Evolutionary conservation across 78 protist genomes (phyloP).

Genomic region (Tieghemostelium lacteum): DNA sequence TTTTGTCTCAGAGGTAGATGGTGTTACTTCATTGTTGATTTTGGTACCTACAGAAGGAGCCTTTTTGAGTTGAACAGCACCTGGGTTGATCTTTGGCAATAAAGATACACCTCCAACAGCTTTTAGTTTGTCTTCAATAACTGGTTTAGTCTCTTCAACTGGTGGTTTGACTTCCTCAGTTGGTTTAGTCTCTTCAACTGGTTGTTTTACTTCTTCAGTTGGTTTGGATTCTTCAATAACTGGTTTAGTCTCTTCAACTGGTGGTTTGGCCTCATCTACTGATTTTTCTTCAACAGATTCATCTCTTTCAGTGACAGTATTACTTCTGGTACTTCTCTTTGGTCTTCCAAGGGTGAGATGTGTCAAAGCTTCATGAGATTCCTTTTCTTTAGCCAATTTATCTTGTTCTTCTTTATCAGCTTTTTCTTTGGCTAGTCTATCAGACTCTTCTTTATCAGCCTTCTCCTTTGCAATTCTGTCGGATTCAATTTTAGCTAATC

Average conservation of each 20-base stretch:
- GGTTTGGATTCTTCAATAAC: background rate
- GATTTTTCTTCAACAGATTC: background rate
- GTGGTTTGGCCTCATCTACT: background rate
- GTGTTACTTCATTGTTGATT: background rate
- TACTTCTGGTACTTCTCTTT: background rate
- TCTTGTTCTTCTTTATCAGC: background rate
- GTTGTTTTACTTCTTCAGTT: conserved; percentile 13
- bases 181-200: conserved; percentile 18
- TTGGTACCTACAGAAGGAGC: conserved; percentile 1
- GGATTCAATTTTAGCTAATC: background rate
- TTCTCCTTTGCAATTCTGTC: conserved; percentile 1
- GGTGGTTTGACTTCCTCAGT: background rate
- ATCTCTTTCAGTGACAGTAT: conserved; percentile 4
- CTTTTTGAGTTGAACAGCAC: conserved; percentile 39
- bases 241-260: background rate
- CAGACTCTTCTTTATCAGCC: background rate
- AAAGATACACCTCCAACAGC: conserved; percentile 52
- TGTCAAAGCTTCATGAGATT: background rate
- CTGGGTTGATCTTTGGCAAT: conserved; percentile 28
- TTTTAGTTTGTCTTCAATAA: conserved; percentile 4
- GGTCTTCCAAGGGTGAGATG: background rate
- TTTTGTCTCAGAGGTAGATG: background rate
- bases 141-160: conserved; percentile 5
- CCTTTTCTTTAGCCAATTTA: background rate
- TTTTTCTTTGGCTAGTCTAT: conserved; percentile 2